A percentile compares a stretch with the other conserved stretches of the same genome.
Evolutionary conservation across 257 asterid species (phyloP).

Genomic region (Primulina huaijiensis): DNA sequence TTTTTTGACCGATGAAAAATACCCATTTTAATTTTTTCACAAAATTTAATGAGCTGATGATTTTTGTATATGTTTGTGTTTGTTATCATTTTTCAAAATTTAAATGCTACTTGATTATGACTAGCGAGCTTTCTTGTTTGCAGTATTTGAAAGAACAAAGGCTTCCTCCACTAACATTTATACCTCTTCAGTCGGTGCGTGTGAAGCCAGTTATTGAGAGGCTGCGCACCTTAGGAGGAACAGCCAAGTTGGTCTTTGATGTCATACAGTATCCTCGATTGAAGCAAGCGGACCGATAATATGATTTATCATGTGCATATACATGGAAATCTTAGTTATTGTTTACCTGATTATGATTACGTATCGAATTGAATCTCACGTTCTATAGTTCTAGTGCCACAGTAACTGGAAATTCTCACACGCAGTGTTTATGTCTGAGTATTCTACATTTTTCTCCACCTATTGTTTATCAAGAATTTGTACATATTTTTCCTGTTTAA

Average conservation of each 20-base stretch:
- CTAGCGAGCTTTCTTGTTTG: constrained; percentile 28
- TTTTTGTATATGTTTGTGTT: constrained; percentile 12
- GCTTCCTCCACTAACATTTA: constrained; percentile 98
- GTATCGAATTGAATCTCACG: constrained; percentile 1
- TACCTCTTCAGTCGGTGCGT: constrained; percentile 92
- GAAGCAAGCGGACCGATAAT: constrained; percentile 14
- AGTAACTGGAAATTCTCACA: constrained; percentile 14
- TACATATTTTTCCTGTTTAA: neutral
- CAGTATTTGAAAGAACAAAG: constrained; percentile 97
- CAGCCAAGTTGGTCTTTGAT: constrained; percentile 86
- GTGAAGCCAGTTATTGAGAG: constrained; percentile 85
- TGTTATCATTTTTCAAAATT: neutral
- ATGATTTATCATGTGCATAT: constrained; percentile 17
- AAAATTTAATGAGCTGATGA: constrained; percentile 13
- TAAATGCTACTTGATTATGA: constrained; percentile 23
- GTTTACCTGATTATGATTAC: constrained; percentile 6
- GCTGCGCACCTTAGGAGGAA: constrained; percentile 89
- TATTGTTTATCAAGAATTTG: neutral
- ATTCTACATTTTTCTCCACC: neutral
- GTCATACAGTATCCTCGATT: constrained; percentile 87
- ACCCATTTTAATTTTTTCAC: neutral
- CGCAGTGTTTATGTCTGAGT: neutral
- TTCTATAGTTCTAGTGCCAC: neutral
- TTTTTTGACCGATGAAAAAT: constrained; percentile 1
- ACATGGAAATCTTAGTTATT: neutral